Base-by-base conservation (phyloP, 192 early-diverging fungal species). In the Mortierella hygrophila region DNA sequence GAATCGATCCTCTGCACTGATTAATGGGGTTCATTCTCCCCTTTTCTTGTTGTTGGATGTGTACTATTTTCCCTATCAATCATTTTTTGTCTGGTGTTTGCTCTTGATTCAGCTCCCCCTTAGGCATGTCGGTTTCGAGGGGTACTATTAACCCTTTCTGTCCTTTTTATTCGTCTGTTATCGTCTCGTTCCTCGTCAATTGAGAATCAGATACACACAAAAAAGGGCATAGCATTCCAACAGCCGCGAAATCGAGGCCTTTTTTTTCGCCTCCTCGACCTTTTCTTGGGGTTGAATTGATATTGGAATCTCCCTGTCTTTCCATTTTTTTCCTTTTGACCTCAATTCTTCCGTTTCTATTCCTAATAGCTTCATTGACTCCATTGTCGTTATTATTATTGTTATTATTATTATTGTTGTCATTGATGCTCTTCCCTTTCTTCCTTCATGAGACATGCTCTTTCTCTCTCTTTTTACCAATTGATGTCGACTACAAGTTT, bases 241-340 rank as follows among this genome's bases (percentile, higher is more conserved):
- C 80, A 82, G 80, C 68, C 63, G 63, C 68, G 46, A 82, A 69
- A 9, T 6, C 52, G 13, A 65, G 11, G 15, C 26, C 26, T 32
- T 65, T 65, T 65, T 32, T 65, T 65, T 32, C 29, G 11, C 70
- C 71, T 4, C 42, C 49, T 76, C 57, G 18, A 47, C 79, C 68
- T 82, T 74, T 40, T 74, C 63, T 46, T 79, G 47, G 69, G 63
- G 79, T 75, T 72, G 74, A 75, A 81, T 81, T 35, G 79, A 81
- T 81, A 81, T 75, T 81, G 68, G 79, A 81, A 81, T 81, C 73
- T 72, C 52, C 20, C 44, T 60, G 47, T 70, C 46, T 65, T 69
- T 55, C 47, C 23, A 32, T 29, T 37, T 41, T 54, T 73, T n/a
- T 41, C 37, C 11, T 71, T 70, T 37, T 68, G 35, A 26, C 49